A percentile compares a stretch with the other conserved stretches of the same genome.
Evolutionary conservation across 2,329 filamentous ascomycete species (phyloP).

Genomic region (Microcera coccophila): DNA sequence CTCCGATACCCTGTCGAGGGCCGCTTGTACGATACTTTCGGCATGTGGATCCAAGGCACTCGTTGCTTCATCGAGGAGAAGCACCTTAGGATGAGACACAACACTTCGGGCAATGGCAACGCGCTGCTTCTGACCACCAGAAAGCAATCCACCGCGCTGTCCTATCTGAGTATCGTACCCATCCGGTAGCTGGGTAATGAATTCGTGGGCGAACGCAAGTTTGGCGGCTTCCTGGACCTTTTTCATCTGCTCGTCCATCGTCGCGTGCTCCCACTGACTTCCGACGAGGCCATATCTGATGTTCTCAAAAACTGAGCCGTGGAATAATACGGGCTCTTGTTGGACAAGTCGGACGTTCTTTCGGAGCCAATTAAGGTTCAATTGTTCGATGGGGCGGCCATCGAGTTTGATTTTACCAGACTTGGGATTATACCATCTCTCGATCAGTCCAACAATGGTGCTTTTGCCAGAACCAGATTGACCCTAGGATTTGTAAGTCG

Average conservation of each 20-base stretch:
- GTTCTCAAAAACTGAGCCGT: constrained; percentile 51
- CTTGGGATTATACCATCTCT: constrained; percentile 56
- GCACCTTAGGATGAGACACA: constrained; percentile 58
- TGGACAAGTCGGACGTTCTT: constrained; percentile 51
- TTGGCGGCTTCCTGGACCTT: constrained; percentile 47
- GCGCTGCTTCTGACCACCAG: constrained; percentile 64
- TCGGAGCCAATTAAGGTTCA: constrained; percentile 52
- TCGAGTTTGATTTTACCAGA: constrained; percentile 45
- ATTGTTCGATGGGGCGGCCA: constrained; percentile 36
- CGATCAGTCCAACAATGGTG: constrained; percentile 53
- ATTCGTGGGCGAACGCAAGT: constrained; percentile 51
- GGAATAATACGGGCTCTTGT: constrained; percentile 53
- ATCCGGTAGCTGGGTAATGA: constrained; percentile 47
- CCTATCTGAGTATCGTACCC: constrained; percentile 61
- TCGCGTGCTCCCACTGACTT: constrained; percentile 33
- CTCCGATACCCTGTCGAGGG: constrained; percentile 44
- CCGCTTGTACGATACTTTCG: constrained; percentile 45
- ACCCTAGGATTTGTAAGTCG: neutral
- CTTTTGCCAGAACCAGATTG: constrained; percentile 52
- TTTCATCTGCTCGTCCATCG: constrained; percentile 41
- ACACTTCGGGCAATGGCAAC: constrained; percentile 65
- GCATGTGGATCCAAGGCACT: constrained; percentile 50
- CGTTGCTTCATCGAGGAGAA: constrained; percentile 68
- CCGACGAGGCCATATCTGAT: constrained; percentile 45
- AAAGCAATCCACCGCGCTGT: constrained; percentile 61